Base-by-base conservation (phyloP, 164 flowering plant species). In the Chimonanthus salicifolius region DNA sequence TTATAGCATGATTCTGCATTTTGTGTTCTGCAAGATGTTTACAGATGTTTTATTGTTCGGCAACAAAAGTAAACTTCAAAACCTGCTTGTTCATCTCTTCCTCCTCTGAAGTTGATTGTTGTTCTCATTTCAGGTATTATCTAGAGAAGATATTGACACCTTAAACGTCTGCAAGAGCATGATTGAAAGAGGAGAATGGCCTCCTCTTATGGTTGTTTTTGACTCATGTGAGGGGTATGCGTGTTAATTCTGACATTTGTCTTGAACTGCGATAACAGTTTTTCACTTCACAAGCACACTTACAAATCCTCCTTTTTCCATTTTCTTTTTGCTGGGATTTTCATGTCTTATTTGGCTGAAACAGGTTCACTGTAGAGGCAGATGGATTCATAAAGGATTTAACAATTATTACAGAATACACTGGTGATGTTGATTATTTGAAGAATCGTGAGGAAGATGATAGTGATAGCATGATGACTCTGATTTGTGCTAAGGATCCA, bases 311-410 rank as follows among this genome's bases (percentile, higher is more conserved):
- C 4, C 4, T 54, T 43, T 65, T 50, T 15, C 44, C 20, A 44
- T 51, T 10, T 18, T 15, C 45, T 18, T 13, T 49, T 18, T 18
- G 68, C 49, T n/a, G 8, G 9, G 47, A 74, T 74, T 9, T 73
- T 69, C 49, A 16, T 62, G 47, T 9, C 54, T 47, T 4, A 71
- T 20, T 64, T 50, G 46, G 58, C 68, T 21, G 58, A 11, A 71
- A 74, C 88, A 95, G 99, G 83, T 95, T 89, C 79, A 95, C 98
- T 2, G 99, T 95, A 21, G 88, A 89, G 80, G 94, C 99, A 67
- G 99, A 95, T 77, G 86, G 75, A 75, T 76, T 64, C 71, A 92
- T 92, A 16, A 89, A 80, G 76, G 98, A 92, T 76, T 78, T 89
- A 72, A 94, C 99, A 2, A 91, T 94, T 74, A 87, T 94, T 46